Percentiles rank a stretch among this genome's conserved stretches.
These are phyloP conservation scores for Plasmopara halstedii DNA, from an alignment of 352 stramenopile genomes.

Conservation along the genomic window DNA sequence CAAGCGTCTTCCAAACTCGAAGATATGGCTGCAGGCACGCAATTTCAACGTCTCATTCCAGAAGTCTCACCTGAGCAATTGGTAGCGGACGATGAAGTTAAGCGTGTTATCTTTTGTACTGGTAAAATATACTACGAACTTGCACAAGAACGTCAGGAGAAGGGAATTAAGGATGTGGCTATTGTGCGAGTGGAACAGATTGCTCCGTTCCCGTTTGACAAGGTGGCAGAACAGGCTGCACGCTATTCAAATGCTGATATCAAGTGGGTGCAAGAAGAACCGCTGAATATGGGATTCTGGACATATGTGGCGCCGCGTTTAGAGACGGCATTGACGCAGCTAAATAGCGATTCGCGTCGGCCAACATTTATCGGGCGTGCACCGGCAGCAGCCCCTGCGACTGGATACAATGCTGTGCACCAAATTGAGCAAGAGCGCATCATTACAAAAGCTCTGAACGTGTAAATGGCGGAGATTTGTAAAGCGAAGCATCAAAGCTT, in stretches of 20 bases:
- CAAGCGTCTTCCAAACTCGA: conserved; percentile 86
- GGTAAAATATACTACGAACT: conserved; percentile 99
- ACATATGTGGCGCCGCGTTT: conserved; percentile 90
- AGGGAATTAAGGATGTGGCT: conserved; percentile 74
- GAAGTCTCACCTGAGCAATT: conserved; percentile 66
- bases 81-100: conserved; percentile 46
- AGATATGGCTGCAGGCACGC: conserved; percentile 90
- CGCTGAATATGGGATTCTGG: conserved; percentile 96
- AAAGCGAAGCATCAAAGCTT: conserved; percentile 1
- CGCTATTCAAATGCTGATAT: conserved; percentile 92
- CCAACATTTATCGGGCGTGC: conserved; percentile 90
- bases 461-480: conserved; percentile 22
- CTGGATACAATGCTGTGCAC: conserved; percentile 93
- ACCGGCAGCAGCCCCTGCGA: conserved; percentile 91
- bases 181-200: conserved; percentile 96
- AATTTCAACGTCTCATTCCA: conserved; percentile 87
- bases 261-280: conserved; percentile 94
- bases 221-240: conserved; percentile 81
- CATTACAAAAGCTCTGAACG: conserved; percentile 73
- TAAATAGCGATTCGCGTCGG: conserved; percentile 83
- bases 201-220: conserved; percentile 96
- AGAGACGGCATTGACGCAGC: conserved; percentile 90
- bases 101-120: conserved; percentile 90
- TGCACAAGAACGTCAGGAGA: conserved; percentile 81
- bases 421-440: conserved; percentile 91